phyloP scores from a whole-genome alignment of 306 rosid genomes.

The Malus sylvestris region DNA sequence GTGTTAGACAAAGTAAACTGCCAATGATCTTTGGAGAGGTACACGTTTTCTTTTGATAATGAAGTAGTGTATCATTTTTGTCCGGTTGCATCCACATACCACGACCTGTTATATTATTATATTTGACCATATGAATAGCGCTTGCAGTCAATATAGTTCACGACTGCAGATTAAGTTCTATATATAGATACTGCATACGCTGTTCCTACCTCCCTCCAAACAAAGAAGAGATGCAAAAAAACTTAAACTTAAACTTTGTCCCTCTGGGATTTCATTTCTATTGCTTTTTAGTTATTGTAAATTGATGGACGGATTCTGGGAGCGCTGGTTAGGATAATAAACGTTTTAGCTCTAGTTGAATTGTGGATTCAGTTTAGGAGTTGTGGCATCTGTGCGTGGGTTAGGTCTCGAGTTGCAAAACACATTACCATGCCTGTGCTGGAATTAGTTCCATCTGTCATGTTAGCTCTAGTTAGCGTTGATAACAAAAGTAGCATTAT shows the following conservation, averaged over 20 bases:
- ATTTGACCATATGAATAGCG: background rate
- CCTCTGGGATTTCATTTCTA: no score
- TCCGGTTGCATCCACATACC: background rate
- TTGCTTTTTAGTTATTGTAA: no score
- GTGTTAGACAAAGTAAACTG: conserved; percentile 1
- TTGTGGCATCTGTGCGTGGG: background rate
- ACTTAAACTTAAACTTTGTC: no score
- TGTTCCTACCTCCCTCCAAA: no score
- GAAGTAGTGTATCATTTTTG: background rate
- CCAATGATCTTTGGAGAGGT: conserved; percentile 99
- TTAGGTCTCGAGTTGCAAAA: background rate
- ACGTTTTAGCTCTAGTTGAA: background rate
- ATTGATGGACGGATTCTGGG: no score
- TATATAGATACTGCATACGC: background rate
- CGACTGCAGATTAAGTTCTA: background rate
- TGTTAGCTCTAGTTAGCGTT: background rate
- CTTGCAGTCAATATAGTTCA: background rate
- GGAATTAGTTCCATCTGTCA: background rate
- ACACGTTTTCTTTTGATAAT: background rate
- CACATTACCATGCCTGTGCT: background rate
- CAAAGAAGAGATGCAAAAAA: no score
- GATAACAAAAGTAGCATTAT: background rate
- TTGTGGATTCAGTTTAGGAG: background rate
- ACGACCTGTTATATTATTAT: background rate
- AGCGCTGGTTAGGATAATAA: no score